Evolutionary conservation across 768 basidiomycete species (phyloP), one percentile per base, ranked within the genome.

Genomic region (Lepiota venenata): DNA sequence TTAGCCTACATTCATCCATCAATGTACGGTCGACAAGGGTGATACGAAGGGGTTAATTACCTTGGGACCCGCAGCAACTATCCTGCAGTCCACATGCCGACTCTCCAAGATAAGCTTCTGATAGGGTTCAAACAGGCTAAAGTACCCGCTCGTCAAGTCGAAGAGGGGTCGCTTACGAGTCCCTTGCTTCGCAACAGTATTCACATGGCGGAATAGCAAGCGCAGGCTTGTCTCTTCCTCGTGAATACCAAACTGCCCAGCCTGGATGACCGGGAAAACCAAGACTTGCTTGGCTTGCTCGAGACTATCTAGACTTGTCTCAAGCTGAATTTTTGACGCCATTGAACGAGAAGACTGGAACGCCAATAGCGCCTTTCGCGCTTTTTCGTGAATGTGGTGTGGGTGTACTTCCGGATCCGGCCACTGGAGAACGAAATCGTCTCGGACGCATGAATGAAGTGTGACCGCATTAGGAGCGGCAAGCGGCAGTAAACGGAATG

Each of bases 101-200:
- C 77, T 73, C 20, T 78, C 66, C 21, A 97, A 76, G 11, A 91
- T 74, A 36, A 86, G 73, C 25, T 83, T 73, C 64, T 91, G 91
- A 66, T 98, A 98, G 11, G 79, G 81, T 55, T 78, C 73, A 64
- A 89, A 90, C 29, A 98, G 73, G 6, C 90, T 90, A 65, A 99
- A 98, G 70, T 99, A 99, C 10, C 97, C 97, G 62, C 88, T 94
- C 6, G 97, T 99, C 64, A 98, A 72, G 66, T 97, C 91, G 25
- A 87, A 68, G 15, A 80, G 62, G n/a, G 82, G 82, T 15, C 73
- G 58, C 16, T 46, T 39, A n/a, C 53, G 53, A 2, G 53, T 25
- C 20, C 53, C 53, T 32, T 35, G 40, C 35, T 32, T 63, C 21
- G 44, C 38, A 16, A 50, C 47, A 36, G 56, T 45, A 4, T 66